Conservation (phyloP, 345 rosid species). For the Lepidium aucheri region DNA sequence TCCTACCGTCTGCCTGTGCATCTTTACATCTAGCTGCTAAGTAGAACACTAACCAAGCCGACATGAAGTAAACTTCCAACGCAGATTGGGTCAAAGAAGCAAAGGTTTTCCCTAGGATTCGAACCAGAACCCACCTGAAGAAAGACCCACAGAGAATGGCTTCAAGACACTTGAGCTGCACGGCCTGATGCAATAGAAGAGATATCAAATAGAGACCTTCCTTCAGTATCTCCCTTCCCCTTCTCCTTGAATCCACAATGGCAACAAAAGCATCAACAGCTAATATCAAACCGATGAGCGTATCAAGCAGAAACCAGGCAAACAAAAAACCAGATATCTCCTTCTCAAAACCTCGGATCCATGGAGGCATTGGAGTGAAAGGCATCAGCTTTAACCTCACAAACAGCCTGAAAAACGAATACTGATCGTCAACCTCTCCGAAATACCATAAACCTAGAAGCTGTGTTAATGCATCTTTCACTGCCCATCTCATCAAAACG, state of each 20-base stretch:
- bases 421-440: constrained; percentile 85
- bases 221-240: constrained; percentile 77
- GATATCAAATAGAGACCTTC: constrained; percentile 79
- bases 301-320: constrained; percentile 72
- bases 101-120: constrained; percentile 43
- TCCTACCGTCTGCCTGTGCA: constrained; percentile 57
- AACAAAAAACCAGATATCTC: constrained; percentile 85
- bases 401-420: constrained; percentile 74
- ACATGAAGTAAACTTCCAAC: constrained; percentile 81
- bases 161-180: constrained; percentile 76
- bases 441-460: constrained; percentile 81
- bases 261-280: constrained; percentile 88
- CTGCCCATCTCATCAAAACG: constrained; percentile 84
- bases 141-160: constrained; percentile 72
- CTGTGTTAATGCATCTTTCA: constrained; percentile 83
- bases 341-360: constrained; percentile 77
- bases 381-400: constrained; percentile 90
- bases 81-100: constrained; percentile 61
- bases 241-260: constrained; percentile 69
- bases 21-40: constrained; percentile 66
- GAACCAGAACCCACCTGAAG: constrained; percentile 49
- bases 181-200: constrained; percentile 61
- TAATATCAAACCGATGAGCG: constrained; percentile 53
- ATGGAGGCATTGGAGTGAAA: constrained; percentile 69
- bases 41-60: constrained; percentile 84